Evolutionary conservation across 2,329 filamentous ascomycete species (phyloP).

Genomic region (Fusarium denticulatum): DNA sequence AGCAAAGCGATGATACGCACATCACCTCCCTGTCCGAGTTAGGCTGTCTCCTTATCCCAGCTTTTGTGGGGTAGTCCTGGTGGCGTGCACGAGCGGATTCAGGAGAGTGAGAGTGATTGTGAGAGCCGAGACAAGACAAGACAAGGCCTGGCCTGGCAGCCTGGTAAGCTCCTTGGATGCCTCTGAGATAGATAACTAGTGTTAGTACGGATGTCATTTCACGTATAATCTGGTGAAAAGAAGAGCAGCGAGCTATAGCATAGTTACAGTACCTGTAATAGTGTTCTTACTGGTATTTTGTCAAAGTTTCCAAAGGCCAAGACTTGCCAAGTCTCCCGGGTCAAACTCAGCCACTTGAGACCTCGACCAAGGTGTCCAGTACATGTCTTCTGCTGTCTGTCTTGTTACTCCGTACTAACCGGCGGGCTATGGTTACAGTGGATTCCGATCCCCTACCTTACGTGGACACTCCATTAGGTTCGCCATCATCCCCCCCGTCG

Average conservation of each 20-base stretch:
- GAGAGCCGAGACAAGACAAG: not conserved
- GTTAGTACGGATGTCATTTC: not conserved
- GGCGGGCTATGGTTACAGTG: slow-evolving; percentile 33
- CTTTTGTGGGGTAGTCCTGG: slow-evolving; percentile 39
- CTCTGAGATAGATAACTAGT: slow-evolving; percentile 6
- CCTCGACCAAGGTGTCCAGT: slow-evolving; percentile 8
- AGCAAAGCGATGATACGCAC: slow-evolving; percentile 2
- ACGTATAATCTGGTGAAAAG: not conserved
- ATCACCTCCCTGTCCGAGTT: slow-evolving; percentile 35
- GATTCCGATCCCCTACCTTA: slow-evolving; percentile 42
- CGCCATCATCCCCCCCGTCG: slow-evolving; percentile 37
- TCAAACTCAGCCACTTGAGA: slow-evolving; percentile 32
- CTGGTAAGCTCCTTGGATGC: slow-evolving; percentile 31
- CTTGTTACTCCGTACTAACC: slow-evolving; percentile 32
- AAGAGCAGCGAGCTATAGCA: not conserved
- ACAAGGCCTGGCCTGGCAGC: not conserved
- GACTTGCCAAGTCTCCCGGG: slow-evolving; percentile 30
- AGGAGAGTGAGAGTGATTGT: slow-evolving; percentile 22
- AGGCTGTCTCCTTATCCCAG: slow-evolving; percentile 37
- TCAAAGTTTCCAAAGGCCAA: not conserved
- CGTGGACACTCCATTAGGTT: slow-evolving; percentile 40
- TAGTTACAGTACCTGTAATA: not conserved
- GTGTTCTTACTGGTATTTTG: not conserved
- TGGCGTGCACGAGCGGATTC: slow-evolving; percentile 32
- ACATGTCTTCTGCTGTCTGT: not conserved